These are phyloP conservation scores for Wickerhamiella azymoides DNA, from an alignment of 805 yeast species.

Conservation along the genomic window DNA sequence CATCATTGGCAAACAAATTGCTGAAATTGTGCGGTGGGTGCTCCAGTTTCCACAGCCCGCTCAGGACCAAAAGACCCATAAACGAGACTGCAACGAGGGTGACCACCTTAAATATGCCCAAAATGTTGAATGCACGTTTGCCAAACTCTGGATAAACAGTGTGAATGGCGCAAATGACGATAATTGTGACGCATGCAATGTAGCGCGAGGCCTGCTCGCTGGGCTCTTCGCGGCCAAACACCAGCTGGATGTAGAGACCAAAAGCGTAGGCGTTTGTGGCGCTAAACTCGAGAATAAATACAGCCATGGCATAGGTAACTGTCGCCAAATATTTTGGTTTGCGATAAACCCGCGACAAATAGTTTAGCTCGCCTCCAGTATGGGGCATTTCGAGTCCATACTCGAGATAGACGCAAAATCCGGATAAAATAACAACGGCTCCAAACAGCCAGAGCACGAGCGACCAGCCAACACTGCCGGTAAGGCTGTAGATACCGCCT, in stretches of 20 bases:
- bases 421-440: conserved; percentile 41
- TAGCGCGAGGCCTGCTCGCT: conserved; percentile 29
- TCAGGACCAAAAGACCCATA: conserved; percentile 33
- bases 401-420: conserved; percentile 46
- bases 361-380: conserved; percentile 59
- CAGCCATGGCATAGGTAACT: conserved; percentile 36
- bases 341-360: conserved; percentile 42
- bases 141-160: conserved; percentile 37
- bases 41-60: conserved; percentile 23
- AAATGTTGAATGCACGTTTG: conserved; percentile 35
- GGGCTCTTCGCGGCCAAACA: conserved; percentile 29
- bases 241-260: conserved; percentile 42
- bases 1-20: conserved; percentile 29
- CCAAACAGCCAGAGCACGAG: conserved; percentile 50
- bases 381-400: conserved; percentile 51
- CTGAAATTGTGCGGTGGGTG: conserved; percentile 24
- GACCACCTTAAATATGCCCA: conserved; percentile 41
- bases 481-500: conserved; percentile 40
- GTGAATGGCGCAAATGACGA: conserved; percentile 32
- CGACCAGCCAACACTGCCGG: conserved; percentile 48
- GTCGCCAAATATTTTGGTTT: conserved; percentile 42
- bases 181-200: conserved; percentile 36
- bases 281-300: conserved; percentile 46
- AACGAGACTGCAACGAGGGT: conserved; percentile 36
- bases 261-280: conserved; percentile 53